Base-by-base conservation (phyloP, 2,329 filamentous ascomycete genomes). In the Tolypocladium inflatum region DNA sequence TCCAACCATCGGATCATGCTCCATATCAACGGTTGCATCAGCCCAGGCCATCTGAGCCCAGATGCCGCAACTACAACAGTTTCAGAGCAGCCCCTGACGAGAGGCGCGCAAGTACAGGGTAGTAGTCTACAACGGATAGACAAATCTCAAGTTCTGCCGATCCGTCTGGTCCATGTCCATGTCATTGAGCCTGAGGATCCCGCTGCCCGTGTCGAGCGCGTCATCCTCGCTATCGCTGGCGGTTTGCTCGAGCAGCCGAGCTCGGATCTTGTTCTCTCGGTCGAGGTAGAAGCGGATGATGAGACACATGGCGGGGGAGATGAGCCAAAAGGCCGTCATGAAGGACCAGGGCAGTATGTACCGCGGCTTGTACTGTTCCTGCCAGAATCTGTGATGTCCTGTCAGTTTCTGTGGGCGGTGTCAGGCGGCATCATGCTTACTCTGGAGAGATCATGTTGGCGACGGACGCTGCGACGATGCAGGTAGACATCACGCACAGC, bases 371-470 rank as follows among this genome's bases (percentile, higher is more conserved):
- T 66, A 66, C 50, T 63, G 62, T 51, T 58, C 54, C 21, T 66
- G 58, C 64, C 64, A 66, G 54, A 66, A 66, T 51, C 63, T 59
- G 37, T 26, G 23, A 53, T 21, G 17, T 37, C n/a, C 3, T 30
- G 23, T 48, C 15, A 48, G 43, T 17, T 0, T 48, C 23, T 30
- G 23, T 8, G 1, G 4, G 13, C 1, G 23, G 13, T 13, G 23
- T 13, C 21, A 2, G 2, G 13, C 23, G 5, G 15, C 5, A 30
- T 17, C 43, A 48, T 26, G 43, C 65, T 60, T 58, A 67, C 66
- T 67, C 65, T 2, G 66, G 65, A 0, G 66, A 68, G 39, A 68
- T 66, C 63, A 68, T 68, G 53, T 68, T 66, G 11, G 64, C 64
- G 10, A 62, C 62, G 7, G 64, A 59, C 10, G 63, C 63, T 10